These are phyloP conservation scores for Gaeumannomyces sp. DNA, from an alignment of 2,329 filamentous ascomycete genomes.

Conservation along the genomic window DNA sequence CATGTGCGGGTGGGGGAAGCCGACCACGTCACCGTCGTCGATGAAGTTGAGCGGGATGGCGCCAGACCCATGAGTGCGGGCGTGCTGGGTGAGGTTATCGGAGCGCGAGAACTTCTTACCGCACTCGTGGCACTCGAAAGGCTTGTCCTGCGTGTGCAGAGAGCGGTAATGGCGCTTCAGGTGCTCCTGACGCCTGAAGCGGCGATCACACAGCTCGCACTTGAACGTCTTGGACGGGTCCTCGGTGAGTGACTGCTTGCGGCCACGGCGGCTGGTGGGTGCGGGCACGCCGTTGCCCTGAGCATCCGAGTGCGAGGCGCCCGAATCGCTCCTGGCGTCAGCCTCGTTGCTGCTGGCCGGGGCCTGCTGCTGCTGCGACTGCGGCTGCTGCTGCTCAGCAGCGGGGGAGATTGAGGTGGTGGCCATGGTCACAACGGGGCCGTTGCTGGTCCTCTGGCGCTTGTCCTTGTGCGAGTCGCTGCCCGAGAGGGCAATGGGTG, in stretches of 20 bases:
- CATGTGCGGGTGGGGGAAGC: slow-evolving; percentile 27
- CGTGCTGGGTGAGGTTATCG: slow-evolving; percentile 94
- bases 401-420: slow-evolving; percentile 27
- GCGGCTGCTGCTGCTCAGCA: slow-evolving; percentile 26
- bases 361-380: slow-evolving; percentile 14
- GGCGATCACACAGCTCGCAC: slow-evolving; percentile 90
- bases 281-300: slow-evolving; percentile 36
- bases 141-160: slow-evolving; percentile 97
- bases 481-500: slow-evolving; percentile 47
- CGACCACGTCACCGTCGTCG: slow-evolving; percentile 55
- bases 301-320: slow-evolving; percentile 29
- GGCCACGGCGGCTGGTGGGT: slow-evolving; percentile 81
- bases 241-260: slow-evolving; percentile 96
- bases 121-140: slow-evolving; percentile 94
- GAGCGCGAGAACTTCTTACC: slow-evolving; percentile 98
- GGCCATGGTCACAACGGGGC: slow-evolving; percentile 35
- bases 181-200: slow-evolving; percentile 97
- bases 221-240: slow-evolving; percentile 98
- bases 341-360: slow-evolving; percentile 18
- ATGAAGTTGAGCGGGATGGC: slow-evolving; percentile 88
- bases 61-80: slow-evolving; percentile 84
- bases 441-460: slow-evolving; percentile 46
- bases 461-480: slow-evolving; percentile 49
- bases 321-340: slow-evolving; percentile 26
- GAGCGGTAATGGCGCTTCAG: slow-evolving; percentile 98